Evolutionary conservation across 768 basidiomycete genomes (phyloP).

Genomic region (Cystofilobasidium bisporidii): DNA sequence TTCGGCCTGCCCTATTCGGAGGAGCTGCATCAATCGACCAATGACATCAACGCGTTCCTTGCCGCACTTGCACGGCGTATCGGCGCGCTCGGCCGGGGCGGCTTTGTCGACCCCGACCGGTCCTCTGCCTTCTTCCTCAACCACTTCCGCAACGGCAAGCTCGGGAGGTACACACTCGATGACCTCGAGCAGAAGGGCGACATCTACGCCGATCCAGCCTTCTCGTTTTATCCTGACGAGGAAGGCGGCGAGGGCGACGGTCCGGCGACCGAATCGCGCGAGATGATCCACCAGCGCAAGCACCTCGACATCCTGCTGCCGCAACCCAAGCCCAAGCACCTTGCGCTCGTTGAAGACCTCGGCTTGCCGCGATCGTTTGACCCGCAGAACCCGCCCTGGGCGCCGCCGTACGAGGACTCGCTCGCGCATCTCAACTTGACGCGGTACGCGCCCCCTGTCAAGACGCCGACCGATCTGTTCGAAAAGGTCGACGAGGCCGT

Average conservation of each 20-base stretch:
- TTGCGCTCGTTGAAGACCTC: constrained; percentile 1
- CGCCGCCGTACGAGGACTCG: constrained; percentile 25
- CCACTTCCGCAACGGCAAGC: constrained; percentile 62
- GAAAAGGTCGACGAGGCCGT: constrained; percentile 25
- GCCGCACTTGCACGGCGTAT: constrained; percentile 60
- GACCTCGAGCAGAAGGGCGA: constrained; percentile 31
- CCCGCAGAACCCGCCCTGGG: constrained; percentile 22
- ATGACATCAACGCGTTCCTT: constrained; percentile 58
- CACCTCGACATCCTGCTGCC: constrained; percentile 21
- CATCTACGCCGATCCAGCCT: constrained; percentile 21
- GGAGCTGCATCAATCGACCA: constrained; percentile 46
- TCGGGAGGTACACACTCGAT: constrained; percentile 40
- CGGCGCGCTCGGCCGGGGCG: constrained; percentile 73
- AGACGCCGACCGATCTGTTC: constrained; percentile 7
- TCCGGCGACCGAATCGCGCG: not conserved
- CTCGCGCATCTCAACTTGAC: constrained; percentile 16
- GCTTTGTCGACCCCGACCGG: constrained; percentile 56
- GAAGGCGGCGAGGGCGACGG: not conserved
- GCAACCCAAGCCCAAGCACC: constrained; percentile 5
- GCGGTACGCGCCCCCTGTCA: constrained; percentile 13
- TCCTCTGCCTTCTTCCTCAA: constrained; percentile 72
- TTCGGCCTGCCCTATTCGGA: constrained; percentile 25
- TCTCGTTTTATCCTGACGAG: constrained; percentile 28
- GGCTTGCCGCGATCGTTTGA: constrained; percentile 12
- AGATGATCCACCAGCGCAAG: not conserved